These are phyloP conservation scores for Coniochaeta pulveracea DNA, from an alignment of 2,329 filamentous ascomycete genomes.

Conservation along the genomic window DNA sequence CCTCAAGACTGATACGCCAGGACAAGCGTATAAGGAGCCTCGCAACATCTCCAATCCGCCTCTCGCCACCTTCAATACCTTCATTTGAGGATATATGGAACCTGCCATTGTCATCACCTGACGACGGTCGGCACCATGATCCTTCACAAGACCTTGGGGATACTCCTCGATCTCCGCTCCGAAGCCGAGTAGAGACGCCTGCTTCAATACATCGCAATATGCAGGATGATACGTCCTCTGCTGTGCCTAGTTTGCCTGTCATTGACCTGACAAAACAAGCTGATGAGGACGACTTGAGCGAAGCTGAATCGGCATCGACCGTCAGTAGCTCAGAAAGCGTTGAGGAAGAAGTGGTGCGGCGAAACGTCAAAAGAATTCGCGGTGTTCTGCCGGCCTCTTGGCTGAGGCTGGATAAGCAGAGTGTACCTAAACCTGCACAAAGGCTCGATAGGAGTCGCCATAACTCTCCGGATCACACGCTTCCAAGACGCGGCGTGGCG, in stretches of 20 bases:
- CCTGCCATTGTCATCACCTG: slow-evolving; percentile 4
- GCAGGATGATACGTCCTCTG: neutral
- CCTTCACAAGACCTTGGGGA: slow-evolving; percentile 6
- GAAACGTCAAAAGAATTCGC: slow-evolving; percentile 34
- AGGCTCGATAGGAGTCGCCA: slow-evolving; percentile 19
- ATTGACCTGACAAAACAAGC: slow-evolving; percentile 5
- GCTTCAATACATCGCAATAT: neutral
- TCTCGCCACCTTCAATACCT: slow-evolving; percentile 7
- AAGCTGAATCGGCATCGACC: slow-evolving; percentile 10
- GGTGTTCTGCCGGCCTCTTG: slow-evolving; percentile 58
- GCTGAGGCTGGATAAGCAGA: slow-evolving; percentile 46
- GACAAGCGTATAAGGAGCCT: slow-evolving; percentile 14
- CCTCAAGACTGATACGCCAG: slow-evolving; percentile 10
- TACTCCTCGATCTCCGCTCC: slow-evolving; percentile 4
- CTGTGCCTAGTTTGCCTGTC: neutral
- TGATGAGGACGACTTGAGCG: slow-evolving; percentile 7
- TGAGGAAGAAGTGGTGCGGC: slow-evolving; percentile 25
- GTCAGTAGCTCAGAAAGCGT: slow-evolving; percentile 24
- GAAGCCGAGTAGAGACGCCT: slow-evolving; percentile 1
- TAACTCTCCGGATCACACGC: slow-evolving; percentile 24
- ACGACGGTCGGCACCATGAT: neutral
- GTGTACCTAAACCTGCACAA: slow-evolving; percentile 19
- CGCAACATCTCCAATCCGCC: slow-evolving; percentile 7
- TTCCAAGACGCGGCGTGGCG: slow-evolving; percentile 36
- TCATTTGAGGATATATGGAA: slow-evolving; percentile 8